Evolutionary conservation across 352 stramenopile species (phyloP).

Genomic region (Globisporangium echinulatum): DNA sequence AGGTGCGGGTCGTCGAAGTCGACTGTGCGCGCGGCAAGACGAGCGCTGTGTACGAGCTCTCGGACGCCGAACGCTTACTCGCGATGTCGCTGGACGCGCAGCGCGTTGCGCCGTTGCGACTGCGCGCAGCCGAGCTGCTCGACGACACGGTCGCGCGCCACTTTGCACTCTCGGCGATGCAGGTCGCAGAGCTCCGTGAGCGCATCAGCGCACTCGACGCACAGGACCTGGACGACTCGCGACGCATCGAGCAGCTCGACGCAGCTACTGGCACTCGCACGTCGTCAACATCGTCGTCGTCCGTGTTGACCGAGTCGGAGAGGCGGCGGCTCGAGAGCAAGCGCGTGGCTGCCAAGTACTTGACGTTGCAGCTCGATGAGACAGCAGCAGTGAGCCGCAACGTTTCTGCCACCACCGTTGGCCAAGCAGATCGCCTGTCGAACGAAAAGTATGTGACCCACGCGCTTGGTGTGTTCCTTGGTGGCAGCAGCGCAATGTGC

Average conservation of each 20-base stretch:
- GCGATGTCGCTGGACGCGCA: slow-evolving; percentile 15
- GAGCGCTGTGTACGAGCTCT: slow-evolving; percentile 50
- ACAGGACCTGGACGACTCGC: slow-evolving; percentile 4
- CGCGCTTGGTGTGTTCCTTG: slow-evolving; percentile 30
- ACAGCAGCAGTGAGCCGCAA: neutral
- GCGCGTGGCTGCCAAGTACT: slow-evolving; percentile 25
- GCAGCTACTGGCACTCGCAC: too few species aligned
- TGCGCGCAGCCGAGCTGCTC: slow-evolving; percentile 41
- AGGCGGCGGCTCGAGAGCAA: slow-evolving; percentile 20
- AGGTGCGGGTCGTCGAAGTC: slow-evolving; percentile 48
- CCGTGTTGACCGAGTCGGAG: slow-evolving; percentile 13
- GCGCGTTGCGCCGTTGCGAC: slow-evolving; percentile 29
- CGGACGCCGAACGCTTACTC: slow-evolving; percentile 25
- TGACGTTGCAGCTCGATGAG: slow-evolving; percentile 11
- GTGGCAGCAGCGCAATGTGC: slow-evolving; percentile 19
- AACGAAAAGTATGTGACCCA: slow-evolving; percentile 45
- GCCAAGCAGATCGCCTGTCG: slow-evolving; percentile 11
- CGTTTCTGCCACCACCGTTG: neutral
- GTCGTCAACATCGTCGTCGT: neutral
- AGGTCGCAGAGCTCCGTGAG: slow-evolving; percentile 11
- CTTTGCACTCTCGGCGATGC: slow-evolving; percentile 10
- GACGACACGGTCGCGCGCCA: slow-evolving; percentile 34
- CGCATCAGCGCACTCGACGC: neutral
- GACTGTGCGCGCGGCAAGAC: slow-evolving; percentile 39
- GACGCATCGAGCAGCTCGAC: slow-evolving; percentile 5